Evolutionary conservation across 2,329 filamentous ascomycete species (phyloP).

Genomic region (Thelonectria discophora): DNA sequence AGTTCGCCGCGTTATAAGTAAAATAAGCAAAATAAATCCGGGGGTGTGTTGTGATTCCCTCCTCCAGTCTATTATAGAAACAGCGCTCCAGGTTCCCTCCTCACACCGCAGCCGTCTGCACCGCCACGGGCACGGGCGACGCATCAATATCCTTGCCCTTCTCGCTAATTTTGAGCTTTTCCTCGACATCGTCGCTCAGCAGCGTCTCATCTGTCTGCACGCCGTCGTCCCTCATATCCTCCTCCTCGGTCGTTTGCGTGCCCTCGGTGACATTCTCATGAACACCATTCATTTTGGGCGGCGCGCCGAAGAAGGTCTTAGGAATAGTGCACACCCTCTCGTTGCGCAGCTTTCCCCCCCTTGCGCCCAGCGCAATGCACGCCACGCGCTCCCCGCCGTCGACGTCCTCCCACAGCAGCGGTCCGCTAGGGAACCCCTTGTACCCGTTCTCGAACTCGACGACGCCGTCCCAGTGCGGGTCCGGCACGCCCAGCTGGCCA

Average conservation of each 20-base stretch:
- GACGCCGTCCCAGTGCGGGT: conserved; percentile 64
- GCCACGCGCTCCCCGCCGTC: conserved; percentile 57
- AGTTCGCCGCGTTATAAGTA: not conserved
- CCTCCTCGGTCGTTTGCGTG: conserved; percentile 42
- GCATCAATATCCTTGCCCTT: conserved; percentile 22
- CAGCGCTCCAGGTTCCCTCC: not conserved
- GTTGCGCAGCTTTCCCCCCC: conserved; percentile 54
- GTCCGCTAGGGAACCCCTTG: conserved; percentile 64
- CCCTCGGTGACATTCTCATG: conserved; percentile 34
- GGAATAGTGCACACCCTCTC: conserved; percentile 63
- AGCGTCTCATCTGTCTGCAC: conserved; percentile 43
- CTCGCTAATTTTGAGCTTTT: conserved; percentile 47
- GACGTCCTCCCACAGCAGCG: conserved; percentile 63
- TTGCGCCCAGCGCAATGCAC: conserved; percentile 62
- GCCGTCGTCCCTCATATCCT: conserved; percentile 37
- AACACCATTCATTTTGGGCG: conserved; percentile 21
- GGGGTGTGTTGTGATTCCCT: conserved; percentile 9
- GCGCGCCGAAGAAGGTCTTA: conserved; percentile 45
- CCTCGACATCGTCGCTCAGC: conserved; percentile 42
- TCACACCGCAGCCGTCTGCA: conserved; percentile 28
- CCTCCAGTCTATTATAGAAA: conserved; percentile 25
- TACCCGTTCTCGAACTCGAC: conserved; percentile 62
- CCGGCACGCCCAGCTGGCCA: conserved; percentile 78
- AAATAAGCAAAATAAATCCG: conserved; percentile 3
- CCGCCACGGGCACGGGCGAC: conserved; percentile 1